Evolutionary conservation across 2,329 filamentous ascomycete genomes (phyloP).

Genomic region (Neocatenulostroma microsporum): DNA sequence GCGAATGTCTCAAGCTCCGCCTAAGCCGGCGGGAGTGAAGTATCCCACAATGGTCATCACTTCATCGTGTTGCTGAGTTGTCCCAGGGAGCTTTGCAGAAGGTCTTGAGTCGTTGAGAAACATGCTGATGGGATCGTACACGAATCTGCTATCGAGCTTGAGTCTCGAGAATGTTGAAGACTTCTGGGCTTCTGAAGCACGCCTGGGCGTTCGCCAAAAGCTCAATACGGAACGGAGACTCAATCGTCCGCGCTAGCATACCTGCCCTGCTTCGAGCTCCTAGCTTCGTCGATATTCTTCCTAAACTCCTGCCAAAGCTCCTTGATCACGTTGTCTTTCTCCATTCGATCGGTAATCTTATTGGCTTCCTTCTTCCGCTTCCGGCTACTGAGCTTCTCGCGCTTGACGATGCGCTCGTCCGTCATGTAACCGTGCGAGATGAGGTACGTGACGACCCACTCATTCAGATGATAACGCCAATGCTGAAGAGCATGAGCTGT

Average conservation of each 20-base stretch:
- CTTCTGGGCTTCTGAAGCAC: too few relatives aligned
- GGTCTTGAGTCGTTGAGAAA: too few relatives aligned
- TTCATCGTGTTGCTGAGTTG: too few relatives aligned
- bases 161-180: too few relatives aligned
- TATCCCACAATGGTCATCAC: too few relatives aligned
- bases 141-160: too few relatives aligned
- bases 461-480: conserved; percentile 68
- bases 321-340: conserved; percentile 49
- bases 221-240: too few relatives aligned
- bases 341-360: conserved; percentile 58
- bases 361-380: conserved; percentile 55
- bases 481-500: conserved; percentile 66
- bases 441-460: conserved; percentile 60
- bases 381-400: conserved; percentile 54
- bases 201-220: too few relatives aligned
- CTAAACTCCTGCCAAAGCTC: conserved; percentile 60
- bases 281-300: conserved; percentile 51
- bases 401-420: conserved; percentile 50
- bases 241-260: conserved; percentile 3
- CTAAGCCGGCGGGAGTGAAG: too few relatives aligned
- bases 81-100: too few relatives aligned
- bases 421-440: conserved; percentile 50
- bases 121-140: too few relatives aligned
- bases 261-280: conserved; percentile 39
- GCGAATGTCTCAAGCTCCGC: too few relatives aligned